Evolutionary conservation across 495 filamentous ascomycete genomes (phyloP).

Genomic region (Lophiotrema nucula): DNA sequence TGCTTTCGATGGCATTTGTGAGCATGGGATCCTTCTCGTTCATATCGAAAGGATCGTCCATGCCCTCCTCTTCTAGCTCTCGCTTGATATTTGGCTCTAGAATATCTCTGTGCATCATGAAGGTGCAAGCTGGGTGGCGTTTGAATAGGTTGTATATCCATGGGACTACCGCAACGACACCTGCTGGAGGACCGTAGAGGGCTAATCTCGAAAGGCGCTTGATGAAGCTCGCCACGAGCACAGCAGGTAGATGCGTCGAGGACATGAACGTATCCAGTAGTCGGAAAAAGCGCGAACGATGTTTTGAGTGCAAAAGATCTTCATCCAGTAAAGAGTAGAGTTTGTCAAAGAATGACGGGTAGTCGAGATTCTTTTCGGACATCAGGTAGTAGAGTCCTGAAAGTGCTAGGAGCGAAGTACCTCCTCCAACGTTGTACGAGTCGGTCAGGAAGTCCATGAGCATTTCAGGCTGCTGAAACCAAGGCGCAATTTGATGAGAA

Average conservation of each 20-base stretch:
- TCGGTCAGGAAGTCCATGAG: constrained; percentile 98
- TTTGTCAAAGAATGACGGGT: constrained; percentile 90
- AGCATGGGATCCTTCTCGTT: constrained; percentile 77
- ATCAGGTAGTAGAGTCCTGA: constrained; percentile 96
- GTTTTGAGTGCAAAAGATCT: constrained; percentile 84
- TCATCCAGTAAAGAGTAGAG: constrained; percentile 87
- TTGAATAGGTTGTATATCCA: constrained; percentile 96
- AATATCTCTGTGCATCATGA: constrained; percentile 85
- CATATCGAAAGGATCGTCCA: constrained; percentile 76
- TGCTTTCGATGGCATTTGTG: constrained; percentile 85
- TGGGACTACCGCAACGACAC: constrained; percentile 83
- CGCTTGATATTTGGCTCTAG: constrained; percentile 56
- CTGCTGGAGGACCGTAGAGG: constrained; percentile 80
- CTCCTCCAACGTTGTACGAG: constrained; percentile 81
- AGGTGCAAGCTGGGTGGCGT: constrained; percentile 82
- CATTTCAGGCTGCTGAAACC: constrained; percentile 79
- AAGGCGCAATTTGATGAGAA: constrained; percentile 74
- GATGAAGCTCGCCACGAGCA: constrained; percentile 90
- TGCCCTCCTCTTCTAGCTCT: constrained; percentile 60
- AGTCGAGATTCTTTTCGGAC: constrained; percentile 88
- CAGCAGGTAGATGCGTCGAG: constrained; percentile 90
- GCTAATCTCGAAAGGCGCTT: constrained; percentile 81
- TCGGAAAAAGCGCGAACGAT: constrained; percentile 90
- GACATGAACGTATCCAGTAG: constrained; percentile 85
- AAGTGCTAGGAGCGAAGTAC: constrained; percentile 80